Conservation (phyloP, 2,329 filamentous ascomycete species). For the Colletotrichum zoysiae region DNA sequence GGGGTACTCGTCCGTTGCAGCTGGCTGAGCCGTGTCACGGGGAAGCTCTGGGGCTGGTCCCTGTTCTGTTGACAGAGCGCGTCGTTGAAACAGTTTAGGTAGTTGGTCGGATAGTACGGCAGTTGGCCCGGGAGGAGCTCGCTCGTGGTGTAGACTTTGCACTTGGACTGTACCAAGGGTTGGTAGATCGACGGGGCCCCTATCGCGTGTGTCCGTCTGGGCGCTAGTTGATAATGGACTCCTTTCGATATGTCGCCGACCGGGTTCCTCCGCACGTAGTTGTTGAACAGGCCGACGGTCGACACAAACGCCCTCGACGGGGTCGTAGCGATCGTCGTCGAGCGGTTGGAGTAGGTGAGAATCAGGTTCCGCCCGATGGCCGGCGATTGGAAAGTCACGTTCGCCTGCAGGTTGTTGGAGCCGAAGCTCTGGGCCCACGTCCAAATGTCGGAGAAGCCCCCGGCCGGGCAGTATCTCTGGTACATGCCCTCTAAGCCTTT, state of each 20-base stretch:
- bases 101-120: background rate
- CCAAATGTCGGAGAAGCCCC: constrained; percentile 8
- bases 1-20: background rate
- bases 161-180: constrained; percentile 15
- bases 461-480: background rate
- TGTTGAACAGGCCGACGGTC: constrained; percentile 3
- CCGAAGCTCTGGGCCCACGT: constrained; percentile 3
- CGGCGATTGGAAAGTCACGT: background rate
- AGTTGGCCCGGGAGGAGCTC: background rate
- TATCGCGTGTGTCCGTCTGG: background rate
- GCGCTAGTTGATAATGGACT: background rate
- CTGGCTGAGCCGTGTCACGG: background rate
- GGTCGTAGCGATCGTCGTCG: constrained; percentile 1
- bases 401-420: background rate
- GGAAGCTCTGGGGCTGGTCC: background rate
- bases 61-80: background rate
- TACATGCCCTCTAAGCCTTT: background rate
- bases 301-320: background rate
- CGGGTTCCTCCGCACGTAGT: background rate
- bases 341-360: background rate
- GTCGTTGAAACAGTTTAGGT: constrained; percentile 6
- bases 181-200: constrained; percentile 7
- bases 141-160: background rate
- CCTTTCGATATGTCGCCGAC: background rate
- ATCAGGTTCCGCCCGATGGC: background rate